Conservation (phyloP, 495 filamentous ascomycete genomes). For the Lasiosphaeria miniovina region DNA sequence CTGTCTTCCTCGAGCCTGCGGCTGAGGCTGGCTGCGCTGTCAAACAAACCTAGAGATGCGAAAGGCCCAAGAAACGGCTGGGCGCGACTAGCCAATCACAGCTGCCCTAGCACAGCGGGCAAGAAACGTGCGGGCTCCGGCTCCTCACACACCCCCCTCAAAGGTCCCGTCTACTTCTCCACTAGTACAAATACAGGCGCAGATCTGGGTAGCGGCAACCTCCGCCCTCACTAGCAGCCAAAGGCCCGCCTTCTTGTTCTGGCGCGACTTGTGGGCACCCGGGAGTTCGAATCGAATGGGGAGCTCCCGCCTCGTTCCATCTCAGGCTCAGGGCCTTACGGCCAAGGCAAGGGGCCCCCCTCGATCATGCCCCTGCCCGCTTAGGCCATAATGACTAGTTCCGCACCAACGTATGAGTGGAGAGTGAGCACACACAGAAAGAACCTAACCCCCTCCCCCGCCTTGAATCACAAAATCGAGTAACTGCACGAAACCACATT, state of each 20-base stretch:
- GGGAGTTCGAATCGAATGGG: no score
- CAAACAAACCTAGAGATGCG: background rate
- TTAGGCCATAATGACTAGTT: no score
- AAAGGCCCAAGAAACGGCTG: constrained; percentile 1
- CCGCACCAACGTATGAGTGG: background rate
- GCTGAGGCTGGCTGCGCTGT: constrained; percentile 5
- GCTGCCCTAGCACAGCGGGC: background rate
- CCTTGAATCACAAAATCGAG: constrained; percentile 36
- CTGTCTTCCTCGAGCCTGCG: background rate
- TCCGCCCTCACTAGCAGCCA: background rate
- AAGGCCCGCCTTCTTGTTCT: background rate
- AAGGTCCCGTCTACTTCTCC: no score
- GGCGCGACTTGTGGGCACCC: no score
- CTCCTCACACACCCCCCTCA: background rate
- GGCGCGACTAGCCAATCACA: constrained; percentile 16
- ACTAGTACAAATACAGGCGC: no score
- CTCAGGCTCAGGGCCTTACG: background rate
- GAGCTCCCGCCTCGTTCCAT: no score
- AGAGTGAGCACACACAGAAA: background rate
- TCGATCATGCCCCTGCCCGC: background rate
- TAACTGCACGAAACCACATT: constrained; percentile 31
- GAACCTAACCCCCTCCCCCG: constrained; percentile 34
- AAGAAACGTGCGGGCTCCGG: background rate
- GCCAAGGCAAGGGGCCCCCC: background rate
- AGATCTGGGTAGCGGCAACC: no score